A percentile compares a stretch with the other conserved stretches of the same genome.
Evolutionary conservation across 129 eudicot genomes (phyloP).

Genomic region (Flaveria bidentis): DNA sequence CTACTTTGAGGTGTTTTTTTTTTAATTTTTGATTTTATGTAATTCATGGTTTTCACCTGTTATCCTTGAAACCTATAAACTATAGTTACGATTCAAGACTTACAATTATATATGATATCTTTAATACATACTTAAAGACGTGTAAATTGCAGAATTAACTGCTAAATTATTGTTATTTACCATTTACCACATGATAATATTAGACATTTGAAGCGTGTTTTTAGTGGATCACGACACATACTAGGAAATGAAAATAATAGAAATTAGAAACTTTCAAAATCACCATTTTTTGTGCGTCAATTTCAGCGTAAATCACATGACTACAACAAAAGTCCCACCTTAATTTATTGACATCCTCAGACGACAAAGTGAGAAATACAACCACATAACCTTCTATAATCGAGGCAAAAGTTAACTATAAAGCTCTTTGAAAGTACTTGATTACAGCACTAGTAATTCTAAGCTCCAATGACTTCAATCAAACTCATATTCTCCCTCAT

Average conservation of each 20-base stretch:
- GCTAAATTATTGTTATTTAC: no score
- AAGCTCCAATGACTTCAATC: constrained; percentile 16
- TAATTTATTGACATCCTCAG: background rate
- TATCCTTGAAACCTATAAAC: no score
- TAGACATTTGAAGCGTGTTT: background rate
- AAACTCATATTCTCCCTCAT: background rate
- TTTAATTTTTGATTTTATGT: no score
- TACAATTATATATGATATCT: no score
- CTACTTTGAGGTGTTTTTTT: no score
- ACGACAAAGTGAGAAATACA: background rate
- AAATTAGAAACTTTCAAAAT: background rate
- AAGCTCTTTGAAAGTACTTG: background rate
- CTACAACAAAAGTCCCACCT: constrained; percentile 11
- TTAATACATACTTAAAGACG: no score
- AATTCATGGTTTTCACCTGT: no score
- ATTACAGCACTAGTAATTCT: background rate
- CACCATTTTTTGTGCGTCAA: background rate
- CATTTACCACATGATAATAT: no score
- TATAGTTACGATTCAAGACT: no score
- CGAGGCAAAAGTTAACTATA: background rate
- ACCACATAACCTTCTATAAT: constrained; percentile 11
- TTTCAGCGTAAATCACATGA: background rate
- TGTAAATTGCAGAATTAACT: no score
- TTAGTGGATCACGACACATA: background rate
- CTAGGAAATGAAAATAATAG: background rate